Evolutionary conservation across 768 basidiomycete species (phyloP), one percentile per base, ranked within the genome.

Genomic region (Psilocybe azurescens): DNA sequence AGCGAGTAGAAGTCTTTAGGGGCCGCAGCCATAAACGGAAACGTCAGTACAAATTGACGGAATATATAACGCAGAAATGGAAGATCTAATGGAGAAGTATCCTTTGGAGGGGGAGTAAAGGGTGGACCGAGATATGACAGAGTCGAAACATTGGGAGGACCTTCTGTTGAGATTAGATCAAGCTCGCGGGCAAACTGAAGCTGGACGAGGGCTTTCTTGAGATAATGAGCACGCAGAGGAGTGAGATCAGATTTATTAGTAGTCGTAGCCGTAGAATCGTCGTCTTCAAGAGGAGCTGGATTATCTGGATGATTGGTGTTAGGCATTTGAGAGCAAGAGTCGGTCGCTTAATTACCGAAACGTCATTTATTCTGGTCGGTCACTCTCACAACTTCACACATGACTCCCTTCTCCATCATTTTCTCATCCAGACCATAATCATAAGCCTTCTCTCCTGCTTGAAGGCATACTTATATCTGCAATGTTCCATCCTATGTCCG

Each of bases 161-260:
- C 70, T 51, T 65, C 63, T 0, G 84, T 78, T 5, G 83, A 79
- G 9, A 86, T 85, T 65, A 95, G 81, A 62, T 86, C 81, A 63
- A 99, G 84, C 75, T 99, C 97, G n/a, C 77, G 78, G 68, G 79
- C 77, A 68, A 98, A 88, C 74, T 98, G 89, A 55, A 98, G 88
- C 67, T 91, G 87, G 48, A 98, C 83, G 59, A 99, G 88, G 16
- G 93, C 86, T 76, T 99, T 99, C 82, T 99, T 99, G 74, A 99
- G 92, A 76, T 99, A 99, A 73, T 99, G 97, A 3, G 96, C 95
- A 47, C 96, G 90, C 52, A 96, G 79, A 11, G 97, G 93, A 1
- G 94, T 93, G 53, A 98, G 86, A 54, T 78, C 75, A 16, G 70
- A 32, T 51, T 53, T 58, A 10, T 49, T 10, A 10, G 50, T 49